A percentile compares a stretch with the other conserved stretches of the same genome.
phyloP scores from a whole-genome alignment of 2,329 filamentous ascomycete genomes.

The Tolypocladium capitatum region DNA sequence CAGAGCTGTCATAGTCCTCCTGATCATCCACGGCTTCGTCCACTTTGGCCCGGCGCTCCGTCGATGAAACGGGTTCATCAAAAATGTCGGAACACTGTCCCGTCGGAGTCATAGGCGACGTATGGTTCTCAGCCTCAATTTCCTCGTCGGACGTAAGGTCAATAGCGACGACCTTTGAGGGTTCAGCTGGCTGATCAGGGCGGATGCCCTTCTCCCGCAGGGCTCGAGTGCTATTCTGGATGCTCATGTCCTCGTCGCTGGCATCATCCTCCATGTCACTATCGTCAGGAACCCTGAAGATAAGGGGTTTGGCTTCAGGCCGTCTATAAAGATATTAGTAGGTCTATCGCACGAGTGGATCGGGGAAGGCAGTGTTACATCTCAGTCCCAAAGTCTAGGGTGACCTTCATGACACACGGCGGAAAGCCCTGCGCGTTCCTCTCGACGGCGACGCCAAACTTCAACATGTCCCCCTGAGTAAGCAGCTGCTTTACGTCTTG shows the following conservation, averaged over 20 bases:
- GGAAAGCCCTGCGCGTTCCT: constrained; percentile 20
- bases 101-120: not conserved
- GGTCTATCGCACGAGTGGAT: not conserved
- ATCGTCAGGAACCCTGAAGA: constrained; percentile 31
- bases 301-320: constrained; percentile 12
- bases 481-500: constrained; percentile 8
- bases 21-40: not conserved
- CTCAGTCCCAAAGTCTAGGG: constrained; percentile 13
- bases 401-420: constrained; percentile 23
- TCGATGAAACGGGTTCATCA: not conserved
- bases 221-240: constrained; percentile 13
- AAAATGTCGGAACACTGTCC: not conserved
- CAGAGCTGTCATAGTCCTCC: not conserved
- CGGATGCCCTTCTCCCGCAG: constrained; percentile 15
- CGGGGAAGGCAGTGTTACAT: constrained; percentile 8
- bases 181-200: constrained; percentile 8
- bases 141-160: constrained; percentile 11
- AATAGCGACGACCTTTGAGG: constrained; percentile 2
- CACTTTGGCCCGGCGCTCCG: not conserved
- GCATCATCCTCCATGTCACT: constrained; percentile 17
- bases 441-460: constrained; percentile 23
- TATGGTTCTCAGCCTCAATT: constrained; percentile 3
- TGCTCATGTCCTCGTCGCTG: constrained; percentile 13
- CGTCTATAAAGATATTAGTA: constrained; percentile 12
- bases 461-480: constrained; percentile 16